A percentile compares a stretch with the other conserved stretches of the same genome.
phyloP scores from a whole-genome alignment of 352 stramenopile genomes.

The Pythium periplocum region DNA sequence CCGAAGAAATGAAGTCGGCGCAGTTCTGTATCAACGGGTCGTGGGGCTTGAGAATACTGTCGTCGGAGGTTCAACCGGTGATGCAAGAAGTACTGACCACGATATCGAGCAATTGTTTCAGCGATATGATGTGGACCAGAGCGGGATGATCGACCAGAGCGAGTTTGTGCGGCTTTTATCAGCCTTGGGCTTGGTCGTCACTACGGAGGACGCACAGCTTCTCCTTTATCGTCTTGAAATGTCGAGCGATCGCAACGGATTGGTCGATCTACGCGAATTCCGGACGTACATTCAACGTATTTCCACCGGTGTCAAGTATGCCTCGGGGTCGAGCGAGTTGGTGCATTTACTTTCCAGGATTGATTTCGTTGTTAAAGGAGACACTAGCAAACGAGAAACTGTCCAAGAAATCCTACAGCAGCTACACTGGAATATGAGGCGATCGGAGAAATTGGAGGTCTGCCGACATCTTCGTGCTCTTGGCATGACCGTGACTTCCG shows the following conservation, averaged over 20 bases:
- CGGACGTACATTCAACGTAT: conserved; percentile 16
- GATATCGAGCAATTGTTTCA: conserved; percentile 41
- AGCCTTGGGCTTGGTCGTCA: conserved; percentile 39
- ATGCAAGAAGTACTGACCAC: too few relatives aligned
- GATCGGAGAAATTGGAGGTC: conserved; percentile 19
- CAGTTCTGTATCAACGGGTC: conserved; percentile 45
- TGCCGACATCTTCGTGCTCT: conserved; percentile 24
- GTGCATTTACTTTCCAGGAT: too few relatives aligned
- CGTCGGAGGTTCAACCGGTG: too few relatives aligned
- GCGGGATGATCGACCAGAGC: conserved; percentile 44
- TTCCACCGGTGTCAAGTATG: too few relatives aligned
- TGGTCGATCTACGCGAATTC: conserved; percentile 24
- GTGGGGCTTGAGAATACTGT: conserved; percentile 15
- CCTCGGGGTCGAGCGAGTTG: too few relatives aligned
- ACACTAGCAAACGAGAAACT: conserved; percentile 4
- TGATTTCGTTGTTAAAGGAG: background rate
- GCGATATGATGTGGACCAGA: conserved; percentile 44
- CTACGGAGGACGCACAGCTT: conserved; percentile 25
- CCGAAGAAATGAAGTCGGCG: background rate
- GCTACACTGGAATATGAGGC: conserved; percentile 37
- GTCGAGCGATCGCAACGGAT: conserved; percentile 8
- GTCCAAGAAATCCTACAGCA: conserved; percentile 30
- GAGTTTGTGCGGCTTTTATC: conserved; percentile 46
- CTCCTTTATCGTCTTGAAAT: conserved; percentile 45
- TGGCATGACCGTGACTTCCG: conserved; percentile 19